Conservation (phyloP, 148 eudicot genomes). For the Amaranthus palmeri region DNA sequence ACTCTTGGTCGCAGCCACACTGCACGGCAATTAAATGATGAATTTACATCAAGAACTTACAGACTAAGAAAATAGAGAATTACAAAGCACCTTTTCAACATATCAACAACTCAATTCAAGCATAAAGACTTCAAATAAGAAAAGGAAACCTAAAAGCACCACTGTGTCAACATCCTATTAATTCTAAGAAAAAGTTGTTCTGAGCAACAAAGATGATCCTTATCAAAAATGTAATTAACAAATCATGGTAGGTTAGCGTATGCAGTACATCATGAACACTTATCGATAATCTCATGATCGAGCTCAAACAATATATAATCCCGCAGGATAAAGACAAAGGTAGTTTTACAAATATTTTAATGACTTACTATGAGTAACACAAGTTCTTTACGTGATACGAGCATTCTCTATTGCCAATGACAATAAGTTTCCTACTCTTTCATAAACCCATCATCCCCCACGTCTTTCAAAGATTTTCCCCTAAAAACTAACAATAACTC, state of each 20-base stretch:
- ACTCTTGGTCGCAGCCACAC: slow-evolving; percentile 98
- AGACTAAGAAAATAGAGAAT: not conserved
- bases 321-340: not conserved
- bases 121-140: slow-evolving; percentile 5
- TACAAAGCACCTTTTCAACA: not conserved
- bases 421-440: no score
- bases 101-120: not conserved
- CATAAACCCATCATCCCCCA: no score
- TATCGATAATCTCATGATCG: not conserved
- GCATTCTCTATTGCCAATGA: no score
- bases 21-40: slow-evolving; percentile 25
- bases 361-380: no score
- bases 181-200: not conserved
- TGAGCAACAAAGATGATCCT: not conserved
- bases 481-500: no score
- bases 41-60: not conserved
- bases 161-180: not conserved
- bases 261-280: not conserved
- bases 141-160: not conserved
- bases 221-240: not conserved
- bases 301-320: not conserved
- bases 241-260: not conserved
- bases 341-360: no score
- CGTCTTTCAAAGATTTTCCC: no score
- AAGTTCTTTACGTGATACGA: no score